Evolutionary conservation across 2,329 filamentous ascomycete species (phyloP), one percentile per base, ranked within the genome.

Genomic region (Exophiala oligosperma): DNA sequence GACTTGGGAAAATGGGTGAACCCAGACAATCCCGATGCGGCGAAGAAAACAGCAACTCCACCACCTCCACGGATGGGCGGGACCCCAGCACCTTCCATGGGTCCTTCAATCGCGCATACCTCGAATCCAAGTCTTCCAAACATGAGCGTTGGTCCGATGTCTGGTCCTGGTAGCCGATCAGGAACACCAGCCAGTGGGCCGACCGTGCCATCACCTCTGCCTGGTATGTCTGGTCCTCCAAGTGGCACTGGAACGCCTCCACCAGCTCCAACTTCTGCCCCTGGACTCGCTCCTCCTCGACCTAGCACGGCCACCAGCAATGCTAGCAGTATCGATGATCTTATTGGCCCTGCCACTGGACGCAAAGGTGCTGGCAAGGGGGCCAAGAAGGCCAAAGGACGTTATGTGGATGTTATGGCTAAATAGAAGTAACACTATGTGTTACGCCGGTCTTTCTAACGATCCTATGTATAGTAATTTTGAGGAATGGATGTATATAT

Each of bases 1-100:
- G 90, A 97, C n/a, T 83, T 96, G 52, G 95, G 96, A 79, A 92
- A 94, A 72, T 99, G 95, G 95, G 82, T 99, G 72, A 97, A 99
- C 79, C 97, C 97, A 79, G 97, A 96, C 72, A 85, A 85, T 9
- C 87, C 87, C 11, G 78, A 77, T 12, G 82, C 84, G 6, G 87
- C 89, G 54, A 83, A 83, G 29, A 71, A 80, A 24, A 74, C 77
- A n/a, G 86, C 86, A 1, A 86, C 92, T 0, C 90, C 93, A 1
- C 92, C 94, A 1, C 92, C 92, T 3, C 92, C 92, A 0, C 86
- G 82, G 66, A 82, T 76, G 61, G 79, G 73, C 56, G 71, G 81
- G 21, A 64, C 62, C 3, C 62, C 62, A 4, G 62, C 51, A n/a
- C 57, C 53, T 49, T 49, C 58, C 8, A 52, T 43, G 35, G 48